Evolutionary conservation across 2,329 filamentous ascomycete species (phyloP).

Genomic region (Myriosclerotinia duriaeana): DNA sequence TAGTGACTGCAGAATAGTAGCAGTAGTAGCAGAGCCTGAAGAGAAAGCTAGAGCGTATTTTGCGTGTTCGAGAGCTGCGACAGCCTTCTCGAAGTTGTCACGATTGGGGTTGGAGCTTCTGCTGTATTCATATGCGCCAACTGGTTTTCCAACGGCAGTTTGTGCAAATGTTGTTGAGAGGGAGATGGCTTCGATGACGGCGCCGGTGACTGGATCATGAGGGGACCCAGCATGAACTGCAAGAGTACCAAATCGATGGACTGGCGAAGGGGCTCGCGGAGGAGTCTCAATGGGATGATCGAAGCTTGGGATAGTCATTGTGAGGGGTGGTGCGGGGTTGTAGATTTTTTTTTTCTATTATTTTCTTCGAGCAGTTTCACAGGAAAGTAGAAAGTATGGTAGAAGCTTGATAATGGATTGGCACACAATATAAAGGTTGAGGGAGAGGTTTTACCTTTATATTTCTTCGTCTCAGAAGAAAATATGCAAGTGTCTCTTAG

Average conservation of each 20-base stretch:
- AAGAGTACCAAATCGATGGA: conserved; percentile 83
- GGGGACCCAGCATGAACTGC: conserved; percentile 92
- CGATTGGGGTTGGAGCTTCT: conserved; percentile 93
- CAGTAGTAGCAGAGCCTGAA: conserved; percentile 90
- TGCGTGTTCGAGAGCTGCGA: conserved; percentile 90
- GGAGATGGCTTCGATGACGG: conserved; percentile 94
- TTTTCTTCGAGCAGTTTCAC: background rate
- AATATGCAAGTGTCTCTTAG: conserved; percentile 16
- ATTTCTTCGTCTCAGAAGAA: background rate
- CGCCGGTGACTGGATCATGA: conserved; percentile 87
- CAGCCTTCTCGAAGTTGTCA: conserved; percentile 86
- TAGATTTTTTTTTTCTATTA: background rate
- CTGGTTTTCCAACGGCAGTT: conserved; percentile 77
- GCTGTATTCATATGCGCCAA: conserved; percentile 90
- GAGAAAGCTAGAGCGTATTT: conserved; percentile 92
- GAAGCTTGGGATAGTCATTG: conserved; percentile 29
- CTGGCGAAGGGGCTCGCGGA: conserved; percentile 68
- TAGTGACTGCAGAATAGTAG: conserved; percentile 87
- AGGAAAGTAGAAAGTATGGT: background rate
- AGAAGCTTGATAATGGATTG: background rate
- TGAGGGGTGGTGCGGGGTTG: conserved; percentile 23
- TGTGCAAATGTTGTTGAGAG: conserved; percentile 97
- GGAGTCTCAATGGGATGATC: conserved; percentile 68
- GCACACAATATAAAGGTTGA: background rate
- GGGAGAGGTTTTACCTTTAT: background rate